Base-by-base conservation (phyloP, 495 filamentous ascomycete species). In the Cryomyces minteri region DNA sequence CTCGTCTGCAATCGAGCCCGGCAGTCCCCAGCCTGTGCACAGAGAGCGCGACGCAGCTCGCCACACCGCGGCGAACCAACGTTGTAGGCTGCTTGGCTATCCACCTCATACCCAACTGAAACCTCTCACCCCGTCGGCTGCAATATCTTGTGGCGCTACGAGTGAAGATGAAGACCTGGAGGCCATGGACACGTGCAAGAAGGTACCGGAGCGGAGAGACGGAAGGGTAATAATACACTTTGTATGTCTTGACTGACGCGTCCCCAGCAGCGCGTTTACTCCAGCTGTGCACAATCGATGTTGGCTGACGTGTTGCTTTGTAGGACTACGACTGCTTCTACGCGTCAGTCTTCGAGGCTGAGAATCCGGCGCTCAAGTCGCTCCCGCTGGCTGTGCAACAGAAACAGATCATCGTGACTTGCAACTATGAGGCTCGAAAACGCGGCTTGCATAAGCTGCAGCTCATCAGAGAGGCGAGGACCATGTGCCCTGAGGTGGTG, bases 261-360 rank as follows among this genome's bases (percentile, higher is more conserved):
- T 38, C 45, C 37, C 45, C 28, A 30, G 5, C 39, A 29, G 25
- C 32, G 32, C 5, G 32, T 34, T 6, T 40, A 10, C 39, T 9
- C 29, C 34, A 44, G 11, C 7, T 18, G 31, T 43, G 32, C 6
- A 37, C 34, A 4, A 40, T 32, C 5, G 43, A 41, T 37, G 37
- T 8, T 18, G 46, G 43, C 46, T 54, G 48, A 50, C 47, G 28
- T 46, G 34, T 47, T 36, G 48, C 54, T 45, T 61, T 40, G 18
- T 30, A 86, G 81, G 83, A 88, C 62, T 83, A 90, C 65, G 84
- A 93, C 65, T 92, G 84, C 60, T 94, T 94, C 67, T 96, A 96
- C 58, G 86, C 86, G 32, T 79, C 82, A 38, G 87, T 88, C 32
- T 78, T 88, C 49, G 87, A 94, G 61, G 77, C 77, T 46, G 76